Base-by-base conservation (phyloP, 2,329 filamentous ascomycete species). In the Diaporthe helianthi region DNA sequence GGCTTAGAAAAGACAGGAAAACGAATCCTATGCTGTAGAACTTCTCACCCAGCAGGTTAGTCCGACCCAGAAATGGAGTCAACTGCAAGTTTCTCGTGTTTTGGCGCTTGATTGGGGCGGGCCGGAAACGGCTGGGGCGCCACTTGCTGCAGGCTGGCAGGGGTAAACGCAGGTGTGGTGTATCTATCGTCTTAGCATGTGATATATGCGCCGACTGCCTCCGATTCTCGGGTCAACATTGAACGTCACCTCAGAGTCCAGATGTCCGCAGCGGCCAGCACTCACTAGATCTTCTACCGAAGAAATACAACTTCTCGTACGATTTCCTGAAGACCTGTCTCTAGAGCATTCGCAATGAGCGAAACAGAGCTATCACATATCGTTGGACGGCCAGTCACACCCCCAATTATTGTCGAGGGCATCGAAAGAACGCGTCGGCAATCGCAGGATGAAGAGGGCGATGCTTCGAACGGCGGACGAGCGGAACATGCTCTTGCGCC, bases 401-500 rank as follows among this genome's bases (percentile, higher is more conserved):
- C 24, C 4, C 24, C 36, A 13, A 66, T 51, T 54, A 0, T 7
- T 19, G 12, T 33, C 29, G 36, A 44, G 17, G 49, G 36, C 49
- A 33, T 41, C 15, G 47, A 41, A 13, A 29, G 26, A 29, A 31
- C 17, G 0, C 1, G 2, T n/a, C 51, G 47, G 24, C 26, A 0
- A 26, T 26, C 31, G 0, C 29, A 36, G n/a, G 29, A 63, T n/a
- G 58, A 36, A 49, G 58, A 36, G n/a, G n/a, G 58, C 19, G 26
- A 63, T 15, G 5, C n/a, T 17, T 44, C 22, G 49, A 41, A 8
- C 8, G 31, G 64, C 36, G 29, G 49, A 31, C 51, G 10, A 36
- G 24, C 8, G 26, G 49, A 49, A 4, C 49, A 66, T 36, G 36
- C 38, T 22, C 58, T 71, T 1, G 26, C 38, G 46, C 77, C 33